These are phyloP conservation scores for Zizania latifolia DNA, from an alignment of 176 grass and related monocot genomes.

Conservation along the genomic window DNA sequence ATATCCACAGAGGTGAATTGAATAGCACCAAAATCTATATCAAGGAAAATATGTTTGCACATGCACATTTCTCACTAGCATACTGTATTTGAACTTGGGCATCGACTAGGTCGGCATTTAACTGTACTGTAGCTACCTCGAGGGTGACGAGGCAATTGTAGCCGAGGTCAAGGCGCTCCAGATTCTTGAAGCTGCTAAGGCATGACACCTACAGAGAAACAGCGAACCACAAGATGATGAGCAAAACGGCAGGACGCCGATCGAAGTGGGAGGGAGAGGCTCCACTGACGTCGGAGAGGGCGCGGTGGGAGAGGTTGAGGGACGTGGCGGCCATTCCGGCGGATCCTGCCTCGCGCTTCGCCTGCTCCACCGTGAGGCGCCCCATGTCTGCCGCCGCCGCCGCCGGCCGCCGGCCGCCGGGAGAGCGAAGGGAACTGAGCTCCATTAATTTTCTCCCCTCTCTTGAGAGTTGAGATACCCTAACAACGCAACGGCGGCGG, in stretches of 20 bases:
- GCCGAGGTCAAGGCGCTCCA: slow-evolving; percentile 86
- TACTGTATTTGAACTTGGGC: not conserved
- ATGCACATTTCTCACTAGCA: not conserved
- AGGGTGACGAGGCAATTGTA: slow-evolving; percentile 86
- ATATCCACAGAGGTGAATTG: not conserved
- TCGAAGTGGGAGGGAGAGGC: not conserved
- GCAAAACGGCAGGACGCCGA: not conserved
- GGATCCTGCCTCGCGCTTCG: slow-evolving; percentile 44
- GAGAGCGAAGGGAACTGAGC: no score
- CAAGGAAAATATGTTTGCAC: not conserved
- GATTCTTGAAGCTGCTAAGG: slow-evolving; percentile 53
- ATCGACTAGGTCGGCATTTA: not conserved
- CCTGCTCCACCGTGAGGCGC: slow-evolving; percentile 69
- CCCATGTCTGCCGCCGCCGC: slow-evolving; percentile 34
- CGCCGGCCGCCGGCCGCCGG: not conserved
- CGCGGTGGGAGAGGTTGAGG: slow-evolving; percentile 66
- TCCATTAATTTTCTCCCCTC: no score
- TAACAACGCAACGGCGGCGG: not conserved
- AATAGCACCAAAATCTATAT: not conserved
- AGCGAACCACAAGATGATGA: not conserved
- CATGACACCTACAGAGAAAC: slow-evolving; percentile 58
- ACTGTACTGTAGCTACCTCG: slow-evolving; percentile 37
- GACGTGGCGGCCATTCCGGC: slow-evolving; percentile 24
- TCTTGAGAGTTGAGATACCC: not conserved
- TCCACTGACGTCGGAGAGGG: slow-evolving; percentile 47